Evolutionary conservation across 768 basidiomycete species (phyloP).

Genomic region (Pisolithus tinctorius): DNA sequence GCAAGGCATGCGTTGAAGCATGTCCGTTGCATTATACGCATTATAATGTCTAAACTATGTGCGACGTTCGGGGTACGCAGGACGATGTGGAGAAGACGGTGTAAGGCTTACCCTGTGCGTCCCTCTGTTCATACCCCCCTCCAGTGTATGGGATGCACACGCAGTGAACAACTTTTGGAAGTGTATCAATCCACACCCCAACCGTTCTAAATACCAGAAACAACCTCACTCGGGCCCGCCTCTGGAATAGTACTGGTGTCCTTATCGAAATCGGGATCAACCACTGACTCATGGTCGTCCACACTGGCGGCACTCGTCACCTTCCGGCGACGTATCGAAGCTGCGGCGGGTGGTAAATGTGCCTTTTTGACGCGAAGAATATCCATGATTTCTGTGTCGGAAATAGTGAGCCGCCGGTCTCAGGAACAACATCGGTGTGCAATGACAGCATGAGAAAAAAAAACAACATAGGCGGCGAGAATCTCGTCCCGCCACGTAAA

Average conservation of each 20-base stretch:
- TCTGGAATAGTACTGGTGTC: constrained; percentile 5
- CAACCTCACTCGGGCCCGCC: constrained; percentile 24
- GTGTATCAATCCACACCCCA: neutral
- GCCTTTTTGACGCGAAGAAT: constrained; percentile 72
- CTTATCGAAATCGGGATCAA: constrained; percentile 14
- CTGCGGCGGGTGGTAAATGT: constrained; percentile 36
- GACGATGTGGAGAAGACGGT: no score
- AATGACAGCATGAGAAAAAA: no score
- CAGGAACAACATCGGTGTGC: no score
- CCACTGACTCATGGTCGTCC: constrained; percentile 31
- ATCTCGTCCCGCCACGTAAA: neutral
- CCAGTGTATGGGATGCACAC: no score
- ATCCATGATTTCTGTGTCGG: constrained; percentile 67
- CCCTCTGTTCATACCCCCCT: no score
- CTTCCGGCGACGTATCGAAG: constrained; percentile 39
- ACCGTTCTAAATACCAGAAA: neutral
- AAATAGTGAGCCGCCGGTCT: neutral
- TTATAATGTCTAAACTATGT: no score
- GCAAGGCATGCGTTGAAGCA: no score
- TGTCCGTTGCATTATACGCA: no score
- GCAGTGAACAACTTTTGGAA: no score
- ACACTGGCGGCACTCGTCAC: constrained; percentile 47
- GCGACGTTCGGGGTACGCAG: no score
- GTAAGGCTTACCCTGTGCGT: no score
- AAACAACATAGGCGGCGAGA: no score